Evolutionary conservation across 108 stramenopile species (phyloP), one percentile per base, ranked within the genome.

Genomic region (Hondaea fermentalgiana): DNA sequence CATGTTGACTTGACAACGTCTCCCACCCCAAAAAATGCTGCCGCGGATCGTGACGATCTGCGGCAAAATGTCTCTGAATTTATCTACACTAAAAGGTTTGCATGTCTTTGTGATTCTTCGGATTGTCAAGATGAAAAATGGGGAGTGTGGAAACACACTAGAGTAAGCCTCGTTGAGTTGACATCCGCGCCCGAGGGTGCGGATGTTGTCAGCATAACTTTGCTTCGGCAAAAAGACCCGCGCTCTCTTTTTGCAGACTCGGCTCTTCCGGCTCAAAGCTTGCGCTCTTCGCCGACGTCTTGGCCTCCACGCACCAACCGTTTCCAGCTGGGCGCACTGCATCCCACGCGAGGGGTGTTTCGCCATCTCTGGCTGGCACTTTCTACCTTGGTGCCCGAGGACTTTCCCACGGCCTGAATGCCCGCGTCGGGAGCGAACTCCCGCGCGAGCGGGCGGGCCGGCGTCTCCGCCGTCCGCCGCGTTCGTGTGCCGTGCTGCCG

Each of bases 161-260:
- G 76, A 83, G 76, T 83, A 83, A 83, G 76, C 76, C 76, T 53
- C 76, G 76, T 83, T 83, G 76, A 83, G 76, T 83, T 83, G 49
- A 53, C 51, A 2, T 23, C 17, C 64, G 64, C 42, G 42, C 76
- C 49, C 76, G 25, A 45, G 1, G 6, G 23, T n/a, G 28, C 76
- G 76, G 17, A 23, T 4, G 64, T 42, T 69, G 76, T 83, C 51
- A 53, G 76, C 76, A 83, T 83, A 1, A 83, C 76, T 53, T 83
- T 83, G 76, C 51, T 53, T 53, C 76, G 76, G 76, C 76, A 45
- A 83, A 53, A 35, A 83, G 51, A 53, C 76, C 76, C 76, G 76
- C 51, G 51, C 76, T 69, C 64, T 69, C 64, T 0, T 69, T 69
- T 23, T 23, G 25, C 64, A 69, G 64, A 69, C 6, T 69, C 45